Evolutionary conservation across 257 asterid genomes (phyloP).

Genomic region (Nyctanthes arbortristis): DNA sequence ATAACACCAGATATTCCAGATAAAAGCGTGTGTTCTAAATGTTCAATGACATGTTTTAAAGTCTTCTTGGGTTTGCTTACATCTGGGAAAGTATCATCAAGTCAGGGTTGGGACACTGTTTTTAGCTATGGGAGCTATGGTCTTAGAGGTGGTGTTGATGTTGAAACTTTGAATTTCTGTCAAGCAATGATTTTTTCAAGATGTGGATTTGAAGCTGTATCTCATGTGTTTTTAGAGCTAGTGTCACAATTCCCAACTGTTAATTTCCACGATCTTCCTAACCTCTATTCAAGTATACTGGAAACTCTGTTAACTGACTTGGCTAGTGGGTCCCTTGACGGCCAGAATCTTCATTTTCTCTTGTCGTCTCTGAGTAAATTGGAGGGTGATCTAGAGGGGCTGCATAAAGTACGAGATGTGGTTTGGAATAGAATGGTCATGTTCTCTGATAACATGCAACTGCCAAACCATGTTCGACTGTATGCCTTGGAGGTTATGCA

Average conservation of each 20-base stretch:
- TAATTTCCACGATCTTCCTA: slow-evolving; percentile 60
- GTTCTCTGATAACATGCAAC: slow-evolving; percentile 68
- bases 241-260: slow-evolving; percentile 38
- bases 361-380: slow-evolving; percentile 78
- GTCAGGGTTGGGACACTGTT: slow-evolving; percentile 75
- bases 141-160: slow-evolving; percentile 40
- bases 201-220: slow-evolving; percentile 65
- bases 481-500: slow-evolving; percentile 88
- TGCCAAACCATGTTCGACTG: slow-evolving; percentile 70
- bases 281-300: slow-evolving; percentile 63
- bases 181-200: slow-evolving; percentile 74
- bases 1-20: slow-evolving; percentile 29
- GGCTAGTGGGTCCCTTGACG: slow-evolving; percentile 44
- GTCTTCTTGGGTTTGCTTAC: slow-evolving; percentile 55
- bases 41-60: slow-evolving; percentile 49
- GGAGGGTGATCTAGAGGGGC: slow-evolving; percentile 65
- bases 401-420: slow-evolving; percentile 60
- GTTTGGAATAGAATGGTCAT: slow-evolving; percentile 76
- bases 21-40: slow-evolving; percentile 52
- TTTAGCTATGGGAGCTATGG: slow-evolving; percentile 53
- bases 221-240: slow-evolving; percentile 46
- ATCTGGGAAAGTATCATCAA: slow-evolving; percentile 53
- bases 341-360: slow-evolving; percentile 45
- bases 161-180: slow-evolving; percentile 59
- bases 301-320: slow-evolving; percentile 61